These are phyloP conservation scores for Nemania serpens DNA, from an alignment of 2,329 filamentous ascomycete genomes.

Conservation along the genomic window DNA sequence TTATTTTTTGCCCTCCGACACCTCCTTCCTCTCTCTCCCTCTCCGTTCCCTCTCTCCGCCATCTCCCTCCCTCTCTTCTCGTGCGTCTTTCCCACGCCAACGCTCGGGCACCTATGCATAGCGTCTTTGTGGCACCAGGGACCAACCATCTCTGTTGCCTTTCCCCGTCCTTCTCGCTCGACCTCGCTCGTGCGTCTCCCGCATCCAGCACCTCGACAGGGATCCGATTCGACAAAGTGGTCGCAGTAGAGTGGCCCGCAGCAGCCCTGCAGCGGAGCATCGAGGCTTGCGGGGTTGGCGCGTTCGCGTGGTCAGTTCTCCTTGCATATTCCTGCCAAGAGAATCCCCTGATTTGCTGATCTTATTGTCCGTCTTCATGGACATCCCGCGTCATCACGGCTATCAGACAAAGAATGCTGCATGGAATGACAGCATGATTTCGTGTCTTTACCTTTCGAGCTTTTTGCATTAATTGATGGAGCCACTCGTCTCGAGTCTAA, in stretches of 20 bases:
- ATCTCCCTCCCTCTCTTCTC: background rate
- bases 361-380: constrained; percentile 17
- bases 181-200: constrained; percentile 12
- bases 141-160: constrained; percentile 10
- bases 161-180: constrained; percentile 11
- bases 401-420: constrained; percentile 20
- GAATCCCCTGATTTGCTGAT: constrained; percentile 29
- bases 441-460: constrained; percentile 23
- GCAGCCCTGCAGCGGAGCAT: constrained; percentile 21
- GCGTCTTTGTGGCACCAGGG: constrained; percentile 27
- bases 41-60: background rate
- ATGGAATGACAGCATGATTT: constrained; percentile 31
- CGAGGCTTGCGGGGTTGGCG: constrained; percentile 26
- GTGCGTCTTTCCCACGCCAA: background rate
- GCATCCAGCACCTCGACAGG: constrained; percentile 14
- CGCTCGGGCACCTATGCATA: constrained; percentile 29
- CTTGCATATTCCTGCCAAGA: constrained; percentile 27
- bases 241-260: constrained; percentile 22
- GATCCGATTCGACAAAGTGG: constrained; percentile 20
- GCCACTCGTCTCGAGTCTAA: constrained; percentile 20
- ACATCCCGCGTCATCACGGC: constrained; percentile 26
- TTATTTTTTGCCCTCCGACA: background rate
- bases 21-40: background rate
- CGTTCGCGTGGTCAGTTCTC: constrained; percentile 25
- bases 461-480: constrained; percentile 28